Conservation (phyloP, 192 early-diverging fungal genomes). For the Borealophlyctis nickersoniae region DNA sequence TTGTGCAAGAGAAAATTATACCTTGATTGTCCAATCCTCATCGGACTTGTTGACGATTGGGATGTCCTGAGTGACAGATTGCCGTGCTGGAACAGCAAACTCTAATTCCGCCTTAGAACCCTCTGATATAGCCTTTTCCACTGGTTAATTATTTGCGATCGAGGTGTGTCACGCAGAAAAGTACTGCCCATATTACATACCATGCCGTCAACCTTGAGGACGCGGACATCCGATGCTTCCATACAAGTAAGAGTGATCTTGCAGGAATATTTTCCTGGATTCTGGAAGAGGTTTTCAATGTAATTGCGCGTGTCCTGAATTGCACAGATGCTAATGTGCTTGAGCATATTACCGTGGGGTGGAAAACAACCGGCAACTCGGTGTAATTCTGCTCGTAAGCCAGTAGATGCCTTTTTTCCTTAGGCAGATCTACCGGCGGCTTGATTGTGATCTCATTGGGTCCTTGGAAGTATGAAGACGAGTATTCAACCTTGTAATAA, state of each 20-base stretch:
- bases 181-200: no score
- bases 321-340: no score
- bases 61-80: constrained; percentile 47
- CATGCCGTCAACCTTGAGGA: constrained; percentile 41
- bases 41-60: constrained; percentile 52
- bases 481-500: constrained; percentile 54
- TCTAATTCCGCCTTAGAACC: constrained; percentile 48
- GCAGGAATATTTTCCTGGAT: constrained; percentile 49
- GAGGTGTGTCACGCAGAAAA: no score
- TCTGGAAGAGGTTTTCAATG: no score
- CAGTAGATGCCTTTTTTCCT: constrained; percentile 29
- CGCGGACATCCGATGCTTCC: constrained; percentile 44
- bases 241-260: constrained; percentile 40
- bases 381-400: constrained; percentile 41
- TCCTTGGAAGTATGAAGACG: constrained; percentile 43
- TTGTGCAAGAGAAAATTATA: constrained; percentile 3
- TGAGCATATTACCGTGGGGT: constrained; percentile 39
- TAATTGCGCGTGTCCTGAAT: no score
- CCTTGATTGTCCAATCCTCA: constrained; percentile 53
- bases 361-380: constrained; percentile 44
- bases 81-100: constrained; percentile 40
- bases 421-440: constrained; percentile 18
- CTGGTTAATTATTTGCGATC: no score
- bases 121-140: constrained; percentile 50
- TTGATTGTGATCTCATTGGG: constrained; percentile 43